Evolutionary conservation across 2,329 filamentous ascomycete species (phyloP), one percentile per base, ranked within the genome.

Genomic region (Botryotinia narcissicola): DNA sequence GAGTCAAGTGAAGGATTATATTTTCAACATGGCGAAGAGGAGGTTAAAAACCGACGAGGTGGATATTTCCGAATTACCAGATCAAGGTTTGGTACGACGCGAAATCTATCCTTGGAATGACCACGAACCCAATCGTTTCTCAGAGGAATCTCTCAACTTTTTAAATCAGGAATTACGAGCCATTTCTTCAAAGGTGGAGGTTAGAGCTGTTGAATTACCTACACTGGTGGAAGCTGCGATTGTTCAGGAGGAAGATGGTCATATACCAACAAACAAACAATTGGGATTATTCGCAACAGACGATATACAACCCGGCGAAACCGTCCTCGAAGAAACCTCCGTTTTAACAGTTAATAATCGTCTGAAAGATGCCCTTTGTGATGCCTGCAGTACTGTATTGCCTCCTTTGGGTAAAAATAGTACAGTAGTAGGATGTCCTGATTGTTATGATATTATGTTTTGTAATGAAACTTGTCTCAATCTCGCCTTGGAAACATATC

Each of bases 341-440:
- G 87, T 97, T 12, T 85, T 99, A 59, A 97, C 95, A 2, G 95
- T 93, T 63, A 96, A 95, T 78, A 96, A 96, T 80, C 90, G 94
- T 44, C 87, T 96, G 20, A 94, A 97, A 80, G 94, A 97, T 75
- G 87, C 92, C 7, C 87, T 95, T 44, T 98, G 95, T 82, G 95
- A 98, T 82, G 94, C 94, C 22, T 98, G 95, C 82, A 94, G 94
- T 78, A 86, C 88, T 12, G 88, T 89, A 37, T 86, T 97, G 9
- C 93, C 92, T 0, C 86, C 87, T 0, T 83, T 93, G 40, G 84
- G 82, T 37, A 74, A 75, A 68, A 82, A 87, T 14, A 84, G 79
- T 68, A 82, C 80, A 72, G 87, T 85, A 25, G 84, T 90, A 54
- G 85, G 82, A 76, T 92, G 90, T 76, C 83, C 85, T 7, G 87